Conservation (phyloP, 345 rosid genomes). For the Gossypium turneri region DNA sequence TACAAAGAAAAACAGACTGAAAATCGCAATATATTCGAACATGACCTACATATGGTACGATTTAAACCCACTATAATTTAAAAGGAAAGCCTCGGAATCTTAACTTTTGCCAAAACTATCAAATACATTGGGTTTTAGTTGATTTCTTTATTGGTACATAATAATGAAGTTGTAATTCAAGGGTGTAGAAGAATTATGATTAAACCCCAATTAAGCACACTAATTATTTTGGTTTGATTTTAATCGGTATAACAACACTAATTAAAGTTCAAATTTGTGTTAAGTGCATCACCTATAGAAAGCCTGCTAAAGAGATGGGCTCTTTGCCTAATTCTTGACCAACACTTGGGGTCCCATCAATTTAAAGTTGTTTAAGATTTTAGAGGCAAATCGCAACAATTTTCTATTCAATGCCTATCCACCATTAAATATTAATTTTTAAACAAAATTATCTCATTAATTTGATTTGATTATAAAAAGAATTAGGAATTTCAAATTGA, state of each 20-base stretch:
- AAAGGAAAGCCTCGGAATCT: too few relatives aligned
- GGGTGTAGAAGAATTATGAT: neutral
- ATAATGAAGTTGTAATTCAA: neutral
- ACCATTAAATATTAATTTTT: neutral
- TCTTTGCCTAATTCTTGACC: neutral
- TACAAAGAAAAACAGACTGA: too few relatives aligned
- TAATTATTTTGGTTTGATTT: neutral
- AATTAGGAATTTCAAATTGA: too few relatives aligned
- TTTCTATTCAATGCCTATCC: slow-evolving; percentile 18
- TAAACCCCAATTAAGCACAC: neutral
- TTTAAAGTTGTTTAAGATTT: neutral
- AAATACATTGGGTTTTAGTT: neutral
- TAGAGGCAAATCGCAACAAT: slow-evolving; percentile 12
- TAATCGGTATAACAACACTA: neutral
- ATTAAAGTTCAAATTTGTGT: neutral
- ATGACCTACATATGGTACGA: too few relatives aligned
- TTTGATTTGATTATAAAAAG: too few relatives aligned
- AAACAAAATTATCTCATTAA: too few relatives aligned
- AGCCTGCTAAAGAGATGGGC: neutral
- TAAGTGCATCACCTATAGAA: neutral
- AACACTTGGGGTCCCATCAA: neutral
- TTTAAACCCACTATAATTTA: too few relatives aligned
- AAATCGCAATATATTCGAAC: too few relatives aligned
- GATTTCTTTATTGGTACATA: neutral
- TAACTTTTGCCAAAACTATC: too few relatives aligned